Conservation (phyloP, 163 green algal genomes). For the Coccomyxa subellipsoidea region DNA sequence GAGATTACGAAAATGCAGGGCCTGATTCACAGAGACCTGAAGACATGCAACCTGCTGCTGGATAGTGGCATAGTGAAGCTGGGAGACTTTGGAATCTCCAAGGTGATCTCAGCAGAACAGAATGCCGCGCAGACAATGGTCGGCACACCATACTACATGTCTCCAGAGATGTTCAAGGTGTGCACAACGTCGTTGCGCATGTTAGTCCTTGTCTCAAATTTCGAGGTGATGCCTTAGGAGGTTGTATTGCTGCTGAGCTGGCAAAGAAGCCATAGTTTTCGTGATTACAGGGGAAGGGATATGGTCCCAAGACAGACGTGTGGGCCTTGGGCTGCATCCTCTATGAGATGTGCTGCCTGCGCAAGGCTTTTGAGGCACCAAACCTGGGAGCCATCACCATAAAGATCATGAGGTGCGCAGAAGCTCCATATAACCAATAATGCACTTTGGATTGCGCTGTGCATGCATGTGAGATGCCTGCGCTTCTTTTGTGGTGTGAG, state of each 20-base stretch:
- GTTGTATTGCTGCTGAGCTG: no score
- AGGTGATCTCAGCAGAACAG: constrained; percentile 22
- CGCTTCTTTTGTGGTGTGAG: no score
- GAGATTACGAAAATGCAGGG: no score
- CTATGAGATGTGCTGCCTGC: constrained; percentile 38
- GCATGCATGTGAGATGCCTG: no score
- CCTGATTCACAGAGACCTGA: constrained; percentile 74
- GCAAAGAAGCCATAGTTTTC: not conserved
- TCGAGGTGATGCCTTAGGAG: not conserved
- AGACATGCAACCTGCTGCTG: constrained; percentile 68
- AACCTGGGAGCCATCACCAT: constrained; percentile 31
- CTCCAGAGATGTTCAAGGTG: constrained; percentile 43
- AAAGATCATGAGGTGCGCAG: constrained; percentile 27
- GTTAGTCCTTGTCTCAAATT: not conserved
- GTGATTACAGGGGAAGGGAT: constrained; percentile 27
- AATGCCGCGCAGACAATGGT: constrained; percentile 41
- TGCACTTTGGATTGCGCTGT: no score
- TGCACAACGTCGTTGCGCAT: not conserved
- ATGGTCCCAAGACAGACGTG: constrained; percentile 59
- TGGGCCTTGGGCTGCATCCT: constrained; percentile 69
- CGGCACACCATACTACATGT: constrained; percentile 55
- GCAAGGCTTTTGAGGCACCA: constrained; percentile 28
- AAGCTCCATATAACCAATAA: no score
- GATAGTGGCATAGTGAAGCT: constrained; percentile 48
- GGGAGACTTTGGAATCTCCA: constrained; percentile 61